phyloP scores from a whole-genome alignment of 805 yeast genomes.

The Starmerella riodocensis region DNA sequence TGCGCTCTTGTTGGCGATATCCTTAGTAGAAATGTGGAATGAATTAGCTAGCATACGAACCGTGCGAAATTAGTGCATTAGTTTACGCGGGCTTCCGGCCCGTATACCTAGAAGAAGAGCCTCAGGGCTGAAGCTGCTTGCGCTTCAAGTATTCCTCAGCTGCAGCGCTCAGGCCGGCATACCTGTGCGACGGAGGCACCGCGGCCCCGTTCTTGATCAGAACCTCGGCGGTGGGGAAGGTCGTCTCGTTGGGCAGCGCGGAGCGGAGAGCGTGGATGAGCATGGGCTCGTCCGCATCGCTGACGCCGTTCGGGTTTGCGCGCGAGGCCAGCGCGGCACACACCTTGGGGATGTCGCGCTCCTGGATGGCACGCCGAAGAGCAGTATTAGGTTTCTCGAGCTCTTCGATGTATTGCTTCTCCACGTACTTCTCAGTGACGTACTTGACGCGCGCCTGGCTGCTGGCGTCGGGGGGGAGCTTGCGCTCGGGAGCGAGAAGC shows the following conservation, averaged over 20 bases:
- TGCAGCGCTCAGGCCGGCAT: slow-evolving; percentile 12
- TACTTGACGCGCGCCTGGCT: slow-evolving; percentile 42
- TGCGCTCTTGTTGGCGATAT: too few species aligned
- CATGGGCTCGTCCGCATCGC: slow-evolving; percentile 25
- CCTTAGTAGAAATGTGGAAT: too few species aligned
- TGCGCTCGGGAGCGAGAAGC: slow-evolving; percentile 20
- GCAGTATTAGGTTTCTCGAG: slow-evolving; percentile 27
- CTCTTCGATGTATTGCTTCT: slow-evolving; percentile 34
- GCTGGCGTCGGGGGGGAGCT: slow-evolving; percentile 28
- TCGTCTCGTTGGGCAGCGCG: slow-evolving; percentile 21
- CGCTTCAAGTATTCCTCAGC: slow-evolving; percentile 10
- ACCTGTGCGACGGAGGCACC: slow-evolving; percentile 17
- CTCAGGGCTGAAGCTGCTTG: slow-evolving; percentile 9
- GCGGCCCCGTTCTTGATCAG: slow-evolving; percentile 29
- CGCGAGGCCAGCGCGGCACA: slow-evolving; percentile 30
- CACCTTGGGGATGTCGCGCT: slow-evolving; percentile 23
- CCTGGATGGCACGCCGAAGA: slow-evolving; percentile 27
- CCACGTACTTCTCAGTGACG: slow-evolving; percentile 52
- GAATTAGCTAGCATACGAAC: too few species aligned
- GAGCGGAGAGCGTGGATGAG: slow-evolving; percentile 26
- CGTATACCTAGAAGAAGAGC: too few species aligned
- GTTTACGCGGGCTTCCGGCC: too few species aligned
- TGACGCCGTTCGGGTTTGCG: slow-evolving; percentile 28
- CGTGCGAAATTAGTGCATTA: too few species aligned
- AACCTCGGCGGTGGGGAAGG: slow-evolving; percentile 30